Base-by-base conservation (phyloP, 352 stramenopile genomes). In the Lagenidium giganteum region DNA sequence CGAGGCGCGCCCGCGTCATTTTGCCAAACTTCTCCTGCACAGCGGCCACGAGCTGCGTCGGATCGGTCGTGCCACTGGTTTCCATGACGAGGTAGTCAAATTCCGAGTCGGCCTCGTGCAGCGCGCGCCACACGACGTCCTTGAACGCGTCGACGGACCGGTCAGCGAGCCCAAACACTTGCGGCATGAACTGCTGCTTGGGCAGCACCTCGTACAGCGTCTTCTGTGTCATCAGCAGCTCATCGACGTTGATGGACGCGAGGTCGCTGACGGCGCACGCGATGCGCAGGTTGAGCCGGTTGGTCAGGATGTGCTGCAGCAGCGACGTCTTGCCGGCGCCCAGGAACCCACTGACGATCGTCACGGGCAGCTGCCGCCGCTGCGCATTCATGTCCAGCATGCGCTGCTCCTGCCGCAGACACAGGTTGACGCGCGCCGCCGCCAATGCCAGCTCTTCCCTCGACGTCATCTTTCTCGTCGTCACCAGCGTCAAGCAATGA, bases 21-120 rank as follows among this genome's bases (percentile, higher is more conserved):
- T 80, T 74, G 43, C 80, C 80, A 28, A 90, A 92, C 14, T 75
- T 75, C 24, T 83, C 64, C 32, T 90, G 68, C 28, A 89, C 70
- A 1, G 74, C 69, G 0, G 65, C 57, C 17, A 92, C 67, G 31
- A 92, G 52, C 33, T 70, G 64, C 45, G 67, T 83, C 17, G 80
- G 80, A 42, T 92, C 77, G 14, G 70, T 80, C 22, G 76, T 83
- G 45, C 76, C 73, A 42, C 77, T 89, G 12, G 77, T 89, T 56
- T 89, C 77, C 43, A 89, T 73, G 0, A 86, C 65, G 13, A 87
- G 57, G 51, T 87, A 89, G 57, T 89, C 77, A n/a, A 85, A 76
- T n/a, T 45, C 42, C 46, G 61, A 56, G 29, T 83, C 48, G 37
- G 60, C 26, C 50, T 83, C 42, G 32, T 73, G 48, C 14, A 82